Conservation (phyloP, 2,329 filamentous ascomycete genomes). For the Podosphaera fusca region DNA sequence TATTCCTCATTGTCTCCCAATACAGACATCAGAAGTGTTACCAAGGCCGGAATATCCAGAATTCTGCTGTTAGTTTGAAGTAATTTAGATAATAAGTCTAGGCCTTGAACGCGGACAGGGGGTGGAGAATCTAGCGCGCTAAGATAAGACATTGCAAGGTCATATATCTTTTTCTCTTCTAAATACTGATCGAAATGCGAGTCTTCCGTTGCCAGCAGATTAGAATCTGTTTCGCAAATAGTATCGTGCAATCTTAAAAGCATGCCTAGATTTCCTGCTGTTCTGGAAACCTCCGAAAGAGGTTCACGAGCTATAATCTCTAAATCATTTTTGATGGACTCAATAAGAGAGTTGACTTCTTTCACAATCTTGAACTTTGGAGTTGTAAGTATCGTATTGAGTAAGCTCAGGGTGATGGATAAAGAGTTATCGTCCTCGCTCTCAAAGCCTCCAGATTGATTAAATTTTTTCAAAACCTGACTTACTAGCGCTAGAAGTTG, state of each 20-base stretch:
- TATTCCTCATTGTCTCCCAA: conserved; percentile 47
- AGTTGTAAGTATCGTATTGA: conserved; percentile 36
- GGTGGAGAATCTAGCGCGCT: conserved; percentile 36
- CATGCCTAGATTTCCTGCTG: conserved; percentile 31
- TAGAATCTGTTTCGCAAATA: conserved; percentile 19
- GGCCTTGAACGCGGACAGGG: conserved; percentile 41
- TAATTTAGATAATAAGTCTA: conserved; percentile 34
- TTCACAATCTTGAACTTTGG: conserved; percentile 29
- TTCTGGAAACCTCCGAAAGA: conserved; percentile 24
- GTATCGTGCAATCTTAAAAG: conserved; percentile 32
- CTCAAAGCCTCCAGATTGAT: conserved; percentile 19
- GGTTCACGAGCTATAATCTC: conserved; percentile 18
- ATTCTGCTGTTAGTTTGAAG: conserved; percentile 31
- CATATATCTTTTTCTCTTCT: conserved; percentile 39
- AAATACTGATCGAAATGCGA: conserved; percentile 22
- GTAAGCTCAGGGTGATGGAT: conserved; percentile 32
- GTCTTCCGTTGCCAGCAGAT: background rate
- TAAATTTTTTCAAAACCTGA: conserved; percentile 26
- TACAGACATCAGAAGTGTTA: conserved; percentile 39
- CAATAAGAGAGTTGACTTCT: conserved; percentile 19
- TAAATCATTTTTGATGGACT: conserved; percentile 26
- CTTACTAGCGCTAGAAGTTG: conserved; percentile 40
- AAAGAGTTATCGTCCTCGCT: conserved; percentile 26
- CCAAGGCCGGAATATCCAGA: conserved; percentile 40
- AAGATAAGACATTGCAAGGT: conserved; percentile 39